Evolutionary conservation across 1,284 basidiomycete genomes (phyloP), one percentile per base, ranked within the genome.

Genomic region (Neotropicomus parvogracilis): DNA sequence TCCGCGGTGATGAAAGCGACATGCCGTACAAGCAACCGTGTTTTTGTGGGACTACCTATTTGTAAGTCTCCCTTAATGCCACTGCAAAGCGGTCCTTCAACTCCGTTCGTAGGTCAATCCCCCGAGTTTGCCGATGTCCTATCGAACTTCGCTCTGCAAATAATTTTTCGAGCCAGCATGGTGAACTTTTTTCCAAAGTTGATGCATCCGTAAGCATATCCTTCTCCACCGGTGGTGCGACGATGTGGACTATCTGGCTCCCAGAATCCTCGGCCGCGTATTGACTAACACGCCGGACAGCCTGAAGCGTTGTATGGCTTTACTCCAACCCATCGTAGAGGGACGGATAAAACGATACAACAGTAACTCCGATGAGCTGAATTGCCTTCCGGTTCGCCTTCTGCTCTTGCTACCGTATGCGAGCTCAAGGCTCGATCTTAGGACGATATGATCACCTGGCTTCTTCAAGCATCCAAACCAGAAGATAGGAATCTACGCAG

Each of bases 361-460:
- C 26, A 40, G 38, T 35, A 36, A 36, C 33, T 46, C 36, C 40
- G 49, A 59, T 19, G 52, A 49, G 4, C 36, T 24, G 19, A 31
- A 32, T 26, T 47, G 20, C 42, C 49, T 57, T 39, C 66, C 66
- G 41, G 66, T 68, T 38, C 43, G 51, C 54, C 40, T 39, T 52
- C 35, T 45, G 5, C 50, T 62, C 44, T 37, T 29, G 50, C 49
- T 13, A 43, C 39, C 10, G 34, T 40, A 45, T 35, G 33, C 19
- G 34, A 44, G 37, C 56, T 54, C 14, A 51, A 31, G 28, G 44
- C 28, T 39, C 36, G 17, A 33, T n/a, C 44, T n/a, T 42, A 75
- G 72, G 69, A 69, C 40, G 73, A 77, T 55, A 56, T 75, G 63
- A 59, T 78, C 10, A 65, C 66, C 19, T 75, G 75, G 74, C 57